Percentiles rank a stretch among this genome's conserved stretches.
Conservation (phyloP, 202 grass and related monocot genomes). For the Elaeis oleifera region DNA sequence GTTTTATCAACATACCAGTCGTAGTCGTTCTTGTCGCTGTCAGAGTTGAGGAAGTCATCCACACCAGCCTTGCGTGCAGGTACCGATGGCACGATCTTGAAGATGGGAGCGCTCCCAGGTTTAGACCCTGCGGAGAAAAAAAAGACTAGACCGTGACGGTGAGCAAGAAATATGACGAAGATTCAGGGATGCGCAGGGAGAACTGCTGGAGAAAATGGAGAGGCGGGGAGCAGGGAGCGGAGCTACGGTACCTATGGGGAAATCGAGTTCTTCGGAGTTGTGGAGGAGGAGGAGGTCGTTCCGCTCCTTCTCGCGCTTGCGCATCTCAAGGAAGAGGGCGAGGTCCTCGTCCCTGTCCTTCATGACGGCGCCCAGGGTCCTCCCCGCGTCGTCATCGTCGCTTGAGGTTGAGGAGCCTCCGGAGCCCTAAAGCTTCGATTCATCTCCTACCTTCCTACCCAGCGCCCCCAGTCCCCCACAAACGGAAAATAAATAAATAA, state of each 20-base stretch:
- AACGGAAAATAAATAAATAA: too few species aligned
- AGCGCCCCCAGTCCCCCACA: too few species aligned
- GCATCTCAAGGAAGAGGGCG: slow-evolving; percentile 98
- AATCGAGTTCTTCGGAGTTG: slow-evolving; percentile 20
- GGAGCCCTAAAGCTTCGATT: too few species aligned
- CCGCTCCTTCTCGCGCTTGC: slow-evolving; percentile 64
- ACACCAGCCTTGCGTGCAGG: slow-evolving; percentile 47
- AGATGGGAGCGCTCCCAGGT: slow-evolving; percentile 37
- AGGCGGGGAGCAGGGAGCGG: background rate
- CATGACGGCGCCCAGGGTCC: slow-evolving; percentile 73
- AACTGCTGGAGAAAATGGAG: background rate
- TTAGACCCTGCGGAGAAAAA: slow-evolving; percentile 40
- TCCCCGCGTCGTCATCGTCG: slow-evolving; percentile 12
- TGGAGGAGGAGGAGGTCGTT: slow-evolving; percentile 9
- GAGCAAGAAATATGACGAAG: background rate
- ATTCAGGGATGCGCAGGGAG: background rate
- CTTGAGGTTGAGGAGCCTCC: too few species aligned
- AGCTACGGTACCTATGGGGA: slow-evolving; percentile 17
- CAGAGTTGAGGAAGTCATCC: slow-evolving; percentile 85
- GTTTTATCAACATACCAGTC: slow-evolving; percentile 55
- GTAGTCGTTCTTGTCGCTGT: slow-evolving; percentile 89
- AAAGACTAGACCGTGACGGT: slow-evolving; percentile 11
- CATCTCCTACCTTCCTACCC: too few species aligned
- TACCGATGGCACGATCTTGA: slow-evolving; percentile 30
- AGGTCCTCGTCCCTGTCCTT: slow-evolving; percentile 97